phyloP scores from a whole-genome alignment of 2,329 filamentous ascomycete species.

The Penicillium sclerotigenum region DNA sequence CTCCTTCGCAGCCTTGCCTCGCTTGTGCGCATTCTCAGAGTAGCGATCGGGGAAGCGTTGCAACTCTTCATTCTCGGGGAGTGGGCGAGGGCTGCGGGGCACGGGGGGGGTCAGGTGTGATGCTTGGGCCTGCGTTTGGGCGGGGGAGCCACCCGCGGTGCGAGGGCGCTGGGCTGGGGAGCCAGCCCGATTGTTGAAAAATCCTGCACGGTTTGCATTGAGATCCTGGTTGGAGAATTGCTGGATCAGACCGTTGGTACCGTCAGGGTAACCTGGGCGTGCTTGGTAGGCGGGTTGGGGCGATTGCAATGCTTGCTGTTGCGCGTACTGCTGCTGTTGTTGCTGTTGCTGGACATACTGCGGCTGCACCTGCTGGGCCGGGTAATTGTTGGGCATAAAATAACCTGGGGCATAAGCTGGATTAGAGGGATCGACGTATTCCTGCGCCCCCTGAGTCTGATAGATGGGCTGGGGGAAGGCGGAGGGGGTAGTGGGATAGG shows the following conservation, averaged over 20 bases:
- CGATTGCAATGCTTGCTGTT: constrained; percentile 51
- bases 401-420: constrained; percentile 50
- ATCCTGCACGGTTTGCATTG: constrained; percentile 66
- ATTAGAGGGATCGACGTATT: constrained; percentile 55
- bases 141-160: constrained; percentile 67
- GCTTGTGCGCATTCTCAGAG: constrained; percentile 79
- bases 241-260: constrained; percentile 85
- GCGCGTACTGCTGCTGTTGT: constrained; percentile 53
- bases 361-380: constrained; percentile 44
- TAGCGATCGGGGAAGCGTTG: constrained; percentile 78
- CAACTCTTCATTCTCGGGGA: constrained; percentile 67
- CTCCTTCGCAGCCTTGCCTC: constrained; percentile 63
- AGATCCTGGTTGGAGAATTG: constrained; percentile 98
- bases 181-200: constrained; percentile 62
- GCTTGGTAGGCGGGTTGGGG: constrained; percentile 55
- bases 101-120: constrained; percentile 68
- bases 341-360: constrained; percentile 49
- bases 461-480: constrained; percentile 92
- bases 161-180: constrained; percentile 75
- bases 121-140: constrained; percentile 54
- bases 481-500: constrained; percentile 85
- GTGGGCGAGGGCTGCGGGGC: constrained; percentile 55
- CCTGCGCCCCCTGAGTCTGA: constrained; percentile 57
- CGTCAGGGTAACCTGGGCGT: constrained; percentile 61
- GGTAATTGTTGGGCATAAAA: constrained; percentile 61